Base-by-base conservation (phyloP, 2,329 filamentous ascomycete genomes). In the Neonectria punicea region DNA sequence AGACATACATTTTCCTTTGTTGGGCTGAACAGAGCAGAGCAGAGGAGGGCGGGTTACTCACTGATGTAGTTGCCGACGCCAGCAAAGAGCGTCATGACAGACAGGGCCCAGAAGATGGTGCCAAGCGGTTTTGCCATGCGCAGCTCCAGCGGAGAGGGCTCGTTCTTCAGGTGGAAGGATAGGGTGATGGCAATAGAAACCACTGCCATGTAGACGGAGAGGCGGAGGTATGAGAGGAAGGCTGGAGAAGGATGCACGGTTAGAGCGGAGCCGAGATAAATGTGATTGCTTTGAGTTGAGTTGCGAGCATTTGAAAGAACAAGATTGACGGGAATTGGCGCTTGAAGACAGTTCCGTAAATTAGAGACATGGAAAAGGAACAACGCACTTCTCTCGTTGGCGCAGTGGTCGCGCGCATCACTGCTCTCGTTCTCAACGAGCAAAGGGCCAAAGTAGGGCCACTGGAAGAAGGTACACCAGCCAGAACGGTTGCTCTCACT, bases 171-270 rank as follows among this genome's bases (percentile, higher is more conserved):
- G 76, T 99, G 95, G 78, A 99, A 99, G 14, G 93, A 97, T 55
- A 98, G 85, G 10, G 97, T 90, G 70, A 99, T 97, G 55, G 96
- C 95, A 34, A 97, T 88, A 30, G 93, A 89, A 9, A 98, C 93
- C 56, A 99, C 85, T 69, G 93, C 90, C 87, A 98, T 94, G 82
- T 97, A 97, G 72, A 97, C 88, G 34, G 92, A 90, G 2, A 98
- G 87, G 4, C 94, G 90, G 20, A 98, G 88, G 86, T 96, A 98
- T 2, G 95, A 96, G 30, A 98, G 90, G 76, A 98, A 98, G 0
- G 88, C 86, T 89, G 68, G 0, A 8, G 13, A 36, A 10, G 3
- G 8, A 30, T 25, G 18, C 18, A 13, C 8, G 14, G 36, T 71
- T 32, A 67, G 53, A 16, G 30, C 9, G 14, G 39, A 60, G 6